Percentiles rank a stretch among this genome's conserved stretches.
Evolutionary conservation across 257 asterid species (phyloP).

Genomic region (Solanum okadae): DNA sequence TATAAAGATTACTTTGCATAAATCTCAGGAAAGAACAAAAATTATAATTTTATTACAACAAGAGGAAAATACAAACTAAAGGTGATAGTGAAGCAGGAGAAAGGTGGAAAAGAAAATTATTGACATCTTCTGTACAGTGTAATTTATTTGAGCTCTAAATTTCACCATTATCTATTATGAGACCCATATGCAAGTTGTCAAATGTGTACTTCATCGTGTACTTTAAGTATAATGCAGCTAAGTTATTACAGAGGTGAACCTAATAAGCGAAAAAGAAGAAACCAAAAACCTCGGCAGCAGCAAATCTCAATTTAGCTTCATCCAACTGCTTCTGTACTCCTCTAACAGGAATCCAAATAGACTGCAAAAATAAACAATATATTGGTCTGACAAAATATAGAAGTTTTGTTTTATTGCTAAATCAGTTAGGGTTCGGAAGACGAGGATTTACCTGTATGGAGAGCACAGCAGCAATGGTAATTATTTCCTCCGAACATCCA

Average conservation of each 20-base stretch:
- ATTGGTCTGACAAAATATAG: background rate
- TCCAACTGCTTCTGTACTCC: slow-evolving; percentile 85
- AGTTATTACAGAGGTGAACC: background rate
- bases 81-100: background rate
- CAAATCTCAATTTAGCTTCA: slow-evolving; percentile 91
- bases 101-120: background rate
- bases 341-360: slow-evolving; percentile 70
- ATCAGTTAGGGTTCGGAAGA: background rate
- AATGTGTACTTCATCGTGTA: background rate
- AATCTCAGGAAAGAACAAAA: background rate
- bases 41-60: background rate
- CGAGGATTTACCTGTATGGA: slow-evolving; percentile 62
- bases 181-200: background rate
- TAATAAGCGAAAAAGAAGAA: background rate
- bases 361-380: slow-evolving; percentile 29
- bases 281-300: slow-evolving; percentile 78
- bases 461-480: slow-evolving; percentile 86
- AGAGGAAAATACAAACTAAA: background rate
- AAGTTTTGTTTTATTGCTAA: background rate
- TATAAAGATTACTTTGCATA: background rate
- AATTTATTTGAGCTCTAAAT: background rate
- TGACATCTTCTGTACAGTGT: background rate
- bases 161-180: background rate
- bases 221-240: background rate
- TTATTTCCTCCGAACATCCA: slow-evolving; percentile 88